A percentile compares a stretch with the other conserved stretches of the same genome.
Conservation (phyloP, 2,329 filamentous ascomycete genomes). For the Penicillium concentricum region DNA sequence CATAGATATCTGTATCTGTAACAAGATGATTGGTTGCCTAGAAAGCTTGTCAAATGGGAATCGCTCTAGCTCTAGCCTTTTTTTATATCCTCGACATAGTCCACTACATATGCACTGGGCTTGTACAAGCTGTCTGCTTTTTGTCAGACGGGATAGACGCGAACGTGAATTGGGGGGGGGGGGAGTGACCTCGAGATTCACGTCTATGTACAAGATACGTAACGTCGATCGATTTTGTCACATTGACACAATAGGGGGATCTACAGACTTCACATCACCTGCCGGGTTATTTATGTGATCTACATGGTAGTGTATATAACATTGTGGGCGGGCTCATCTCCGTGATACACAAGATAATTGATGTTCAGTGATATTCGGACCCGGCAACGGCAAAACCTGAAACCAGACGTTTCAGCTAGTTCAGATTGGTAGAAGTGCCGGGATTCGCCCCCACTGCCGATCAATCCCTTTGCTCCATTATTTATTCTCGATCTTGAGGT, state of each 20-base stretch:
- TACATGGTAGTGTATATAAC: background rate
- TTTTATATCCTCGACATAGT: background rate
- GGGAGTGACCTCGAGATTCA: background rate
- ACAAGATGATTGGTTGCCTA: background rate
- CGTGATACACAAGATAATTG: slow-evolving; percentile 4
- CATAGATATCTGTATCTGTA: background rate
- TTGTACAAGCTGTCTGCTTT: background rate
- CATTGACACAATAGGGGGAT: background rate
- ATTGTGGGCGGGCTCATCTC: slow-evolving; percentile 4
- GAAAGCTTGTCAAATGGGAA: background rate
- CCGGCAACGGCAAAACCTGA: background rate
- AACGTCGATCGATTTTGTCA: background rate
- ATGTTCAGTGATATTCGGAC: background rate
- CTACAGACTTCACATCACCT: background rate
- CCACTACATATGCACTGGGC: background rate
- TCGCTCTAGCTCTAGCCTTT: background rate
- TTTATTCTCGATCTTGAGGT: background rate
- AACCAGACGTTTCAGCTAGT: background rate
- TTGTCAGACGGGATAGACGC: background rate
- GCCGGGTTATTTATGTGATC: background rate
- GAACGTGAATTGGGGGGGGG: background rate
- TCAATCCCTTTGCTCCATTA: background rate
- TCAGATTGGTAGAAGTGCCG: background rate
- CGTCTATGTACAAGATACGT: background rate
- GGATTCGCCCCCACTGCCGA: background rate